Evolutionary conservation across 2,329 filamentous ascomycete species (phyloP), one percentile per base, ranked within the genome.

Genomic region (Talaromyces sp.): DNA sequence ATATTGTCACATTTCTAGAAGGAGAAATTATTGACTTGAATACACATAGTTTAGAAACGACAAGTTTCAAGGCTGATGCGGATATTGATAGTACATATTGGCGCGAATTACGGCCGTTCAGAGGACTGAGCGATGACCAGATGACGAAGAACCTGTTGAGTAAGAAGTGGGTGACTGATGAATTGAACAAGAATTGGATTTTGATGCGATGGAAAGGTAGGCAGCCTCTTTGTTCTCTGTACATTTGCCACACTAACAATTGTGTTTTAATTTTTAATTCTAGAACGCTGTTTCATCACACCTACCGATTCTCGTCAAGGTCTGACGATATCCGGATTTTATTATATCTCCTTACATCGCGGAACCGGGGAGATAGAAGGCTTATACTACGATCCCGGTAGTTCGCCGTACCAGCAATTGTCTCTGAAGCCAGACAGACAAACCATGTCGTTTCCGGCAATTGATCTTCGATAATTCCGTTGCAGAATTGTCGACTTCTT

Each of bases 21-120:
- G 85, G 85, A 56, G 85, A 88, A 66, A 86, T 88, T 60, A 81
- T 88, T 61, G 85, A 88, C 67, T 84, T 88, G 63, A 76, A 77
- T 62, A 73, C 66, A 2, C 74, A 79, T 60, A 77, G 75, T 0
- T 65, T 80, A 11, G 75, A 78, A 61, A 80, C 77, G 10, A 77
- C 77, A 62, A 75, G 71, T 60, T 78, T 78, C 63, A 74, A 77
- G 54, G 75, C 77, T 37, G 73, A 76, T 59, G 67, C 73, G 2
- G 75, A 78, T 17, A 73, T 76, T 22, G 78, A 80, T 61, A 74
- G 74, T 58, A 75, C 72, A 21, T 80, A 80, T 62, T 80, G 78
- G 78, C 71, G 75, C 31, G 71, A 78, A 62, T 58, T 80, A 33
- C 75, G 77, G 22, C 78, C 78, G 3, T 80, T 80, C 63, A 75